Percentiles rank a stretch among this genome's conserved stretches.
These are phyloP conservation scores for Anisodus acutangulus DNA, from an alignment of 257 asterid genomes.

Conservation along the genomic window DNA sequence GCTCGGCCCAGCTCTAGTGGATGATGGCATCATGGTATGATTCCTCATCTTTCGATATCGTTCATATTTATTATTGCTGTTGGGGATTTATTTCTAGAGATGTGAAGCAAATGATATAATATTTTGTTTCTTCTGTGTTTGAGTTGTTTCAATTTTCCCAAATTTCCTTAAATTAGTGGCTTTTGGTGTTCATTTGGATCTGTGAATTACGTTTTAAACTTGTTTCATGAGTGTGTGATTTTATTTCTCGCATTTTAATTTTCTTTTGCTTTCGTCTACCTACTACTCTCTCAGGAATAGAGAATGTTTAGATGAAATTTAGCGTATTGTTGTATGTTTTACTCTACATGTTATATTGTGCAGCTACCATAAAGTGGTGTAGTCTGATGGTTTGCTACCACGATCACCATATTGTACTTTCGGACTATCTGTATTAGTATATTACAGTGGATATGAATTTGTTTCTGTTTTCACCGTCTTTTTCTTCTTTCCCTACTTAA, in stretches of 20 bases:
- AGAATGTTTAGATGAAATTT: not conserved
- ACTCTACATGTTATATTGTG: not conserved
- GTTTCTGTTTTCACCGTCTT: not conserved
- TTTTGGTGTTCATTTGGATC: not conserved
- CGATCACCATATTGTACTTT: not conserved
- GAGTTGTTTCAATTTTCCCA: not conserved
- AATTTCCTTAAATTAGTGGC: not conserved
- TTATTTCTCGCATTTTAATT: conserved; percentile 8
- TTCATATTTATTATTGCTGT: not conserved
- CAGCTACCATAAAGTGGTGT: conserved; percentile 20
- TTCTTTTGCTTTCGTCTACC: conserved; percentile 27
- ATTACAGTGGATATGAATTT: conserved; percentile 17
- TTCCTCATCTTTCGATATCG: not conserved
- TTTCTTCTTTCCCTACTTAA: not conserved
- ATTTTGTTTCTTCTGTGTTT: not conserved
- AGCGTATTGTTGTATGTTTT: conserved; percentile 18
- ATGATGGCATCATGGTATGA: conserved; percentile 50
- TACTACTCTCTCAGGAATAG: not conserved
- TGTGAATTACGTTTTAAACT: not conserved
- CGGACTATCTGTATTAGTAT: not conserved
- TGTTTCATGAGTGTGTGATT: not conserved
- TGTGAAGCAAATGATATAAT: not conserved
- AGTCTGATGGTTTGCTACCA: conserved; percentile 2
- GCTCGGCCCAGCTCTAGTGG: conserved; percentile 62
- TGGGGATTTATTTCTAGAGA: not conserved